Evolutionary conservation across 2,329 filamentous ascomycete genomes (phyloP).

Genomic region (Ophiocordyceps unilateralis): DNA sequence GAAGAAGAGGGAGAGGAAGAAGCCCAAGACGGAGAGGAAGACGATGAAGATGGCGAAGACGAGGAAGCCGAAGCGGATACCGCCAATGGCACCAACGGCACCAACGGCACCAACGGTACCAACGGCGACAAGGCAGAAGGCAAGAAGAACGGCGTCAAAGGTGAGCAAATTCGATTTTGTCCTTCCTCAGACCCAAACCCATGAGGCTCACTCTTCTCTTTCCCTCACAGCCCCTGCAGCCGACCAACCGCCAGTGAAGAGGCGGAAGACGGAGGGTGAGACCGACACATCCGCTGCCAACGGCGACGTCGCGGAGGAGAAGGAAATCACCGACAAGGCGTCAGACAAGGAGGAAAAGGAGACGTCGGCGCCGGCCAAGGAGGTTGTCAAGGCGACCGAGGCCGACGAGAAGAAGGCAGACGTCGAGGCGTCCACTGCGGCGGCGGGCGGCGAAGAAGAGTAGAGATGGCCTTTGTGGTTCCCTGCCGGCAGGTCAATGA

Average conservation of each 20-base stretch:
- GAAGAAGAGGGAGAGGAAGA: conserved; percentile 22
- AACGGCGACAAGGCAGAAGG: conserved; percentile 1
- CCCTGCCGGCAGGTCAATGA: background rate
- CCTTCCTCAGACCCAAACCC: background rate
- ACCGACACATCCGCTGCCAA: conserved; percentile 13
- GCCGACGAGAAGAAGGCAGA: conserved; percentile 10
- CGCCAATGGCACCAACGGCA: conserved; percentile 5
- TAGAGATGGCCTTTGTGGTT: conserved; percentile 1
- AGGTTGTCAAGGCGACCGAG: conserved; percentile 7
- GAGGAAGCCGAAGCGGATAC: conserved; percentile 11
- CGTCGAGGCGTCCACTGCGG: conserved; percentile 11
- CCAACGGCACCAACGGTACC: conserved; percentile 5
- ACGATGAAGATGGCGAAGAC: conserved; percentile 14
- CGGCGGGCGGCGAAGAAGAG: conserved; percentile 14
- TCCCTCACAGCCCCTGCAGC: conserved; percentile 8
- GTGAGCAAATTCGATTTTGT: conserved; percentile 8
- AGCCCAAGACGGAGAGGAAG: conserved; percentile 18
- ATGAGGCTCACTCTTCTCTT: background rate
- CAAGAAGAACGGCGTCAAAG: conserved; percentile 15
- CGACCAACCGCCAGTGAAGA: conserved; percentile 30
- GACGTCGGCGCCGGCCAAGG: conserved; percentile 8
- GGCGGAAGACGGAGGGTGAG: conserved; percentile 24
- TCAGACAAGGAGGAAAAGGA: conserved; percentile 10
- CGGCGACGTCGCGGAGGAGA: conserved; percentile 16
- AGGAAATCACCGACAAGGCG: conserved; percentile 7